phyloP scores from a whole-genome alignment of 257 asterid genomes.

The Sherardia arvensis region DNA sequence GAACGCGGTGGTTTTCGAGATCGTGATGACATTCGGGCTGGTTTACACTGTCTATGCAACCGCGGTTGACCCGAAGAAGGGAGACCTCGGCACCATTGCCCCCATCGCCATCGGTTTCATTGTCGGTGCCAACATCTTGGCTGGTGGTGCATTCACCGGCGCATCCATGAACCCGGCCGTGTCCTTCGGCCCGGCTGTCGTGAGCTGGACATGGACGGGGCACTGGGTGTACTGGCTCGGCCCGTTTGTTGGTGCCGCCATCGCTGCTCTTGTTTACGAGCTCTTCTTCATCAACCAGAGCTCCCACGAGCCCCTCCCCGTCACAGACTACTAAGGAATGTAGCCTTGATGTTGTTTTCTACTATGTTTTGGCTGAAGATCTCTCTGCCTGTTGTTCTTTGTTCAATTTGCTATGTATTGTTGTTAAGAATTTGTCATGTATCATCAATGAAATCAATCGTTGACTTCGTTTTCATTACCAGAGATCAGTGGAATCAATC shows the following conservation, averaged over 20 bases:
- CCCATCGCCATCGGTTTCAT: conserved; percentile 82
- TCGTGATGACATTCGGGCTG: conserved; percentile 79
- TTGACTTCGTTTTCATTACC: conserved; percentile 1
- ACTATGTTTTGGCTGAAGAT: neutral
- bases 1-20: conserved; percentile 65
- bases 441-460: conserved; percentile 13
- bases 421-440: conserved; percentile 7
- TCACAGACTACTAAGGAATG: conserved; percentile 32
- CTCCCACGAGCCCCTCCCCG: conserved; percentile 52
- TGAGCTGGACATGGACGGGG: conserved; percentile 71
- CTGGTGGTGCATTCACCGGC: conserved; percentile 75
- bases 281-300: conserved; percentile 40
- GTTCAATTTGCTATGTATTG: conserved; percentile 3
- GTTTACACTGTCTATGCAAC: conserved; percentile 85
- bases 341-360: neutral
- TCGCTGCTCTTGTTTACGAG: conserved; percentile 57
- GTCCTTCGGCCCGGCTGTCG: conserved; percentile 79
- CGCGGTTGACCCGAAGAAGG: conserved; percentile 77
- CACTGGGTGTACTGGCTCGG: conserved; percentile 94
- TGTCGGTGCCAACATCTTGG: conserved; percentile 82
- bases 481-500: neutral
- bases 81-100: conserved; percentile 63
- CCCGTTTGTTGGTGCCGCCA: conserved; percentile 57
- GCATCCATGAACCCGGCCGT: conserved; percentile 94
- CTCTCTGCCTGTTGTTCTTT: neutral